Evolutionary conservation across 345 rosid genomes (phyloP).

Genomic region (Gossypium ekmanianum): DNA sequence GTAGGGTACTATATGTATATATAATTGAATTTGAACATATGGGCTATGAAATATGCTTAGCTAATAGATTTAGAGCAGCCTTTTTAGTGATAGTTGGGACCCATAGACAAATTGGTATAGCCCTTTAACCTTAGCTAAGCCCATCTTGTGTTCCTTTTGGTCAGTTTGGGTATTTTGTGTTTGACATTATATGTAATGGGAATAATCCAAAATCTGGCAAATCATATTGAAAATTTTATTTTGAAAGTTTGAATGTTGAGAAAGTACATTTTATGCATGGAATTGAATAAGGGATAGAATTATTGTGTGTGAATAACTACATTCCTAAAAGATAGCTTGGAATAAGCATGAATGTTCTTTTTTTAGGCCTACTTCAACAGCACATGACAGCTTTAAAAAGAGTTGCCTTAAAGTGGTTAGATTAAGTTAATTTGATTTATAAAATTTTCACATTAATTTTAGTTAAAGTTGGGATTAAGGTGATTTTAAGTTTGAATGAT

Average conservation of each 20-base stretch:
- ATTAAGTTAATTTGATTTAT: no score
- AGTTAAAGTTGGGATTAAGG: no score
- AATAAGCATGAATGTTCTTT: neutral
- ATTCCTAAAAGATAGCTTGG: neutral
- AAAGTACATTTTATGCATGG: neutral
- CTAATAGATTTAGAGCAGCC: neutral
- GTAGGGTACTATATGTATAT: no score
- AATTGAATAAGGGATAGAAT: neutral
- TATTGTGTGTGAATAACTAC: neutral
- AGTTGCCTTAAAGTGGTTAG: no score
- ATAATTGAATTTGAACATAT: neutral
- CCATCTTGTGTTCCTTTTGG: neutral
- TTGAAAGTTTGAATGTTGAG: neutral
- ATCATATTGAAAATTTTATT: neutral
- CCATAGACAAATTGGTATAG: neutral
- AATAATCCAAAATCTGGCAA: neutral
- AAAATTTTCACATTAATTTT: no score
- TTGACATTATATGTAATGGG: neutral
- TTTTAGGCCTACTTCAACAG: neutral
- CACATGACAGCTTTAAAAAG: neutral
- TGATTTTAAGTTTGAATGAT: no score
- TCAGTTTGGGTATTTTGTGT: neutral
- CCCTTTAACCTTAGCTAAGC: neutral
- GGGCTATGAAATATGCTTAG: neutral
- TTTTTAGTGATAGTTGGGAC: conserved; percentile 2